Evolutionary conservation across 2,329 filamentous ascomycete genomes (phyloP), one percentile per base, ranked within the genome.

Genomic region (Fusarium haematococcum): DNA sequence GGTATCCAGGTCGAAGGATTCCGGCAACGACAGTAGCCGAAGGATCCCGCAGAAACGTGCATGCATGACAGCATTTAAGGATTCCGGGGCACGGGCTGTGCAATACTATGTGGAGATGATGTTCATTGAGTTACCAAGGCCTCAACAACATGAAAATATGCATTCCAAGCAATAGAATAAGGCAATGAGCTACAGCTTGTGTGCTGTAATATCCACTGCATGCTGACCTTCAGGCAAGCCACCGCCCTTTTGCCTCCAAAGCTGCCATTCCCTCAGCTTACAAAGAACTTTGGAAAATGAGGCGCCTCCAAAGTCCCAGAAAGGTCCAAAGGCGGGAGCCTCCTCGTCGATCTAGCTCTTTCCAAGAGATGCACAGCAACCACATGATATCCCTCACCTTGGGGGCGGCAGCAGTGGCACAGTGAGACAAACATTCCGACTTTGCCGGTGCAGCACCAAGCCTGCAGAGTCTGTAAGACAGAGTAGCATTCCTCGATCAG

Each of bases 271-370:
- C 8, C 33, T 37, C 8, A 43, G 45, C 56, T 56, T 48, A 68
- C 64, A 63, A 68, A 60, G 65, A 16, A 68, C 67, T 69, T 69
- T 30, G 67, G 67, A 62, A 16, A 68, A 48, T 56, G 37, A 58
- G 35, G 39, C 33, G 25, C n/a, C 23, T 2, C n/a, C 9, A 23
- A 50, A 52, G 41, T 32, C n/a, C 10, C 30, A 30, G 43, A 23
- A 45, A 16, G 20, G 43, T 25, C 41, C 41, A 25, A 27, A 54
- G 39, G 0, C 43, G 8, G 43, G 16, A 6, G 6, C 2, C 0
- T 13, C 6, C 18, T 20, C 7, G 65, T 41, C 35, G 50, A 30
- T 4, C 5, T 32, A 18, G 11, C 8, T 1, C 9, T 0, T 0
- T 39, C n/a, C 27, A 54, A 20, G 48, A 54, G 25, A 32, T 20